Evolutionary conservation across 2,329 filamentous ascomycete genomes (phyloP).

Genomic region (Cercospora janseana): DNA sequence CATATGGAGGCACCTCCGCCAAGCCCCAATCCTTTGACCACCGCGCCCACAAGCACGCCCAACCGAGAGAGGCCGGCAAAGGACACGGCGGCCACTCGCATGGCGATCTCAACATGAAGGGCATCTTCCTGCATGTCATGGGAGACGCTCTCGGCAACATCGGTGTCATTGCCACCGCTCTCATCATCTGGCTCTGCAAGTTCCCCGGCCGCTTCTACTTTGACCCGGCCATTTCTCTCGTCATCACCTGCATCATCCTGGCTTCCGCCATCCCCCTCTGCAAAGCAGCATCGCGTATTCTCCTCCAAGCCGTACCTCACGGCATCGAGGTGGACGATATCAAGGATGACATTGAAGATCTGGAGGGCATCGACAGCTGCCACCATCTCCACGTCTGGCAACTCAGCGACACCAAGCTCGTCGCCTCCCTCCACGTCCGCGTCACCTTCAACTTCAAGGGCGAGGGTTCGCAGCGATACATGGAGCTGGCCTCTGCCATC

Average conservation of each 20-base stretch:
- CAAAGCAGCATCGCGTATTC: conserved; percentile 76
- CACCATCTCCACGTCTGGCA: conserved; percentile 99
- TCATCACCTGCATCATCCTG: conserved; percentile 80
- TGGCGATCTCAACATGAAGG: conserved; percentile 90
- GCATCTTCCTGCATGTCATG: conserved; percentile 67
- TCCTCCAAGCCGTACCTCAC: conserved; percentile 89
- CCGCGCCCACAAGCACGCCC: conserved; percentile 71
- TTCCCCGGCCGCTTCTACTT: conserved; percentile 82
- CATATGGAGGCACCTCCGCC: conserved; percentile 30
- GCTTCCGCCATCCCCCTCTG: conserved; percentile 75
- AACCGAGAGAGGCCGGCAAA: conserved; percentile 61
- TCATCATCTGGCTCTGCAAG: conserved; percentile 87
- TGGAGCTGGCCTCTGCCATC: conserved; percentile 80
- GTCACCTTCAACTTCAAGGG: conserved; percentile 86
- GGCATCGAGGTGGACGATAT: conserved; percentile 87
- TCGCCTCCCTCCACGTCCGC: conserved; percentile 90
- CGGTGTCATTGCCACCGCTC: conserved; percentile 76
- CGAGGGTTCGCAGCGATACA: conserved; percentile 72
- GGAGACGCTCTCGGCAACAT: conserved; percentile 84
- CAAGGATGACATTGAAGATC: conserved; percentile 80
- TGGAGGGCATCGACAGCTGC: conserved; percentile 83
- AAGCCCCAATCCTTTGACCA: conserved; percentile 39
- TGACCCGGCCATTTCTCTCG: conserved; percentile 85
- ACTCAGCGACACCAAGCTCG: conserved; percentile 87
- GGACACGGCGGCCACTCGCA: conserved; percentile 69